phyloP scores from a whole-genome alignment of 1,284 basidiomycete species.

The Schizopora paradoxa region DNA sequence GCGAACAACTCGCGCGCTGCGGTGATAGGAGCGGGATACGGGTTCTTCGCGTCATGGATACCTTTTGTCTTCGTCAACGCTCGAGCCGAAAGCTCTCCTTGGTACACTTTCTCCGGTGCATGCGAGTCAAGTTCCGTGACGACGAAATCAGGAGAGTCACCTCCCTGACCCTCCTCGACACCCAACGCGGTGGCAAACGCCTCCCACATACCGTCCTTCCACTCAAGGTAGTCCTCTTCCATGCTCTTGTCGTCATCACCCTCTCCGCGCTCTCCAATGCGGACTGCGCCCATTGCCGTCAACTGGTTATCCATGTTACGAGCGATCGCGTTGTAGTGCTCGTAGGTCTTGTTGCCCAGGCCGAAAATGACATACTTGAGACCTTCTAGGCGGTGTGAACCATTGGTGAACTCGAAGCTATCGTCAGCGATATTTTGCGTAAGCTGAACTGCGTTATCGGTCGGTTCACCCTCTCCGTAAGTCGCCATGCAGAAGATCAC shows the following conservation, averaged over 20 bases:
- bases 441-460: slow-evolving; percentile 95
- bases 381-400: slow-evolving; percentile 72
- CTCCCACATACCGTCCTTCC: slow-evolving; percentile 98
- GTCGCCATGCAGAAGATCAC: slow-evolving; percentile 96
- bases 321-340: slow-evolving; percentile 91
- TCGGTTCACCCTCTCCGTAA: slow-evolving; percentile 98
- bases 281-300: slow-evolving; percentile 74
- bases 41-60: slow-evolving; percentile 96
- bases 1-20: slow-evolving; percentile 83
- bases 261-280: slow-evolving; percentile 90
- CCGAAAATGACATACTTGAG: slow-evolving; percentile 96
- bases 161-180: slow-evolving; percentile 94
- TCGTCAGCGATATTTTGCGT: slow-evolving; percentile 90
- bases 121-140: slow-evolving; percentile 79
- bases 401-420: slow-evolving; percentile 81
- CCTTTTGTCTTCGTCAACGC: slow-evolving; percentile 88
- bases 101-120: slow-evolving; percentile 81
- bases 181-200: slow-evolving; percentile 75
- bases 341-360: slow-evolving; percentile 93
- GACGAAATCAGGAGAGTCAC: slow-evolving; percentile 91
- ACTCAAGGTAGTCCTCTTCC: slow-evolving; percentile 99
- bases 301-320: slow-evolving; percentile 76
- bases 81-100: slow-evolving; percentile 86
- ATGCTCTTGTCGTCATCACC: slow-evolving; percentile 99
- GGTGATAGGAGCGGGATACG: slow-evolving; percentile 82